Percentiles rank a stretch among this genome's conserved stretches.
These are phyloP conservation scores for Pseudogymnoascus sp. DNA, from an alignment of 2,329 filamentous ascomycete genomes.

Conservation along the genomic window DNA sequence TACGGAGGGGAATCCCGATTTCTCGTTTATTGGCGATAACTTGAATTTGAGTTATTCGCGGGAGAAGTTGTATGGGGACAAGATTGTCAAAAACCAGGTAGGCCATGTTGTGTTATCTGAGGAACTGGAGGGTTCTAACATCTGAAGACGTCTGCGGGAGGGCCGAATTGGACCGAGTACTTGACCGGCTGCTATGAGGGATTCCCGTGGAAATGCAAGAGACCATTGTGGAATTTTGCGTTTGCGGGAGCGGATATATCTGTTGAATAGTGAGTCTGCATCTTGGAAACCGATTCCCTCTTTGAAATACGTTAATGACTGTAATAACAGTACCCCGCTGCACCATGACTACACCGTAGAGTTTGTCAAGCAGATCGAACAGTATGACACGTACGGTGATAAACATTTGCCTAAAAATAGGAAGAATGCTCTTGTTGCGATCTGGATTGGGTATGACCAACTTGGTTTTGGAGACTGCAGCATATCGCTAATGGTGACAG, in stretches of 20 bases:
- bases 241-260: conserved; percentile 46
- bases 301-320: not conserved
- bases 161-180: conserved; percentile 48
- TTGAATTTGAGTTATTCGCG: conserved; percentile 40
- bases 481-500: conserved; percentile 16
- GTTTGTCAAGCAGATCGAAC: conserved; percentile 42
- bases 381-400: conserved; percentile 38
- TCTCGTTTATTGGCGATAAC: conserved; percentile 47
- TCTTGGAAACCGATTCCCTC: not conserved
- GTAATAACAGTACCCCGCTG: conserved; percentile 34
- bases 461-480: not conserved
- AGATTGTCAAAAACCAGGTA: conserved; percentile 44
- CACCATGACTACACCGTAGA: conserved; percentile 45
- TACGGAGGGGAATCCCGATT: conserved; percentile 41
- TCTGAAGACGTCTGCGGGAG: conserved; percentile 42
- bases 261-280: conserved; percentile 30
- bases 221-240: conserved; percentile 49
- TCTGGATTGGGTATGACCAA: conserved; percentile 39
- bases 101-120: not conserved
- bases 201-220: conserved; percentile 36
- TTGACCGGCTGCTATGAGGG: conserved; percentile 44
- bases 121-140: not conserved
- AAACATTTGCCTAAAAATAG: conserved; percentile 21
- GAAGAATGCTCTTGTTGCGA: conserved; percentile 36
- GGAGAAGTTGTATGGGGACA: conserved; percentile 36